Percentiles rank a stretch among this genome's conserved stretches.
These are phyloP conservation scores for Colletotrichum costaricense DNA, from an alignment of 2,329 filamentous ascomycete genomes.

Conservation along the genomic window DNA sequence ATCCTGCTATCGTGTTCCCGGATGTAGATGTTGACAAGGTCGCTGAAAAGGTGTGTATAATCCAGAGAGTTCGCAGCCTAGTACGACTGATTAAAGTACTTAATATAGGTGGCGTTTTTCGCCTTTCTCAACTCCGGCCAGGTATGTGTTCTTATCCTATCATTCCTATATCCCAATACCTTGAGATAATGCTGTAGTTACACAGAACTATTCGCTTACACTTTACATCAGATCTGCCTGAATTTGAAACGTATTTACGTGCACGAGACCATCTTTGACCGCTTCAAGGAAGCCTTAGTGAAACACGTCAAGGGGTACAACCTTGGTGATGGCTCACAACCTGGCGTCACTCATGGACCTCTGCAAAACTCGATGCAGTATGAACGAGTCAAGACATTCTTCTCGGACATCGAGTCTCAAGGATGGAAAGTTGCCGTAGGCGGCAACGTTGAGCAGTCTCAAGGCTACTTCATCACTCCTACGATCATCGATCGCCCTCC, in stretches of 20 bases:
- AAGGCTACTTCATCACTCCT: conserved; percentile 20
- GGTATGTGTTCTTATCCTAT: background rate
- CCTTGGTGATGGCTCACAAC: conserved; percentile 56
- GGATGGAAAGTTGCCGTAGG: conserved; percentile 27
- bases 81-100: background rate
- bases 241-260: conserved; percentile 41
- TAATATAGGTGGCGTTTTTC: conserved; percentile 11
- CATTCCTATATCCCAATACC: background rate
- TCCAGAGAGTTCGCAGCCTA: no score
- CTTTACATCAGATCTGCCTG: conserved; percentile 1
- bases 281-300: conserved; percentile 8
- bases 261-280: conserved; percentile 19
- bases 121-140: conserved; percentile 15
- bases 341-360: conserved; percentile 57
- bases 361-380: conserved; percentile 74
- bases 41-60: conserved; percentile 45
- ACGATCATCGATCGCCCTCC: conserved; percentile 21
- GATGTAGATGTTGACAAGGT: conserved; percentile 62
- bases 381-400: conserved; percentile 26
- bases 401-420: conserved; percentile 25
- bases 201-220: no score
- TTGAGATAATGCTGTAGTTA: no score
- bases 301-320: conserved; percentile 45
- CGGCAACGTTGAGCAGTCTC: conserved; percentile 6
- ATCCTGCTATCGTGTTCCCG: conserved; percentile 66